A percentile compares a stretch with the other conserved stretches of the same genome.
Evolutionary conservation across 2,329 filamentous ascomycete genomes (phyloP).

Genomic region (Ophiostoma populinum): DNA sequence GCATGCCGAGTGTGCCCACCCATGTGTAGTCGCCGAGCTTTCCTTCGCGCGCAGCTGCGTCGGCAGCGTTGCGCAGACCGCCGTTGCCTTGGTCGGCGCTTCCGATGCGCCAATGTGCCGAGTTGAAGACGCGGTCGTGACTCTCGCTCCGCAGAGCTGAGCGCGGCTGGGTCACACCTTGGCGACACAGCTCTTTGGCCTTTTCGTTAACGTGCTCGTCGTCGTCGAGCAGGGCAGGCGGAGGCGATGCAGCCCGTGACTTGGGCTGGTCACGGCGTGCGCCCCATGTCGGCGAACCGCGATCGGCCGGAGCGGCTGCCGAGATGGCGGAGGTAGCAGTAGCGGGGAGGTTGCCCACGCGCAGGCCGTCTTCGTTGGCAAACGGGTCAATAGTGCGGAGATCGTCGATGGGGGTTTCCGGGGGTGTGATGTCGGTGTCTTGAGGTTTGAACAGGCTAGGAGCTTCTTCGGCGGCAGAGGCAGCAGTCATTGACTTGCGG

Average conservation of each 20-base stretch:
- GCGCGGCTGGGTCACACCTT: conserved; percentile 39
- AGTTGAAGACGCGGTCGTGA: conserved; percentile 53
- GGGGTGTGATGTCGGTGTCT: conserved; percentile 33
- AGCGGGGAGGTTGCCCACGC: conserved; percentile 32
- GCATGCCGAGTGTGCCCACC: conserved; percentile 87
- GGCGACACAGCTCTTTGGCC: conserved; percentile 37
- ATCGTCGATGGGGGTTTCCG: conserved; percentile 36
- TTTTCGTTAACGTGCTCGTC: conserved; percentile 34
- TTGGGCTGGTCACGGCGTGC: conserved; percentile 58
- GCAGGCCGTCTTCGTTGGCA: conserved; percentile 38
- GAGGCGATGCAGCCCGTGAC: conserved; percentile 56
- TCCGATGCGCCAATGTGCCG: conserved; percentile 69
- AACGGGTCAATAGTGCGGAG: conserved; percentile 31
- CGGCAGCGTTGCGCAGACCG: conserved; percentile 74
- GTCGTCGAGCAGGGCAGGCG: conserved; percentile 59
- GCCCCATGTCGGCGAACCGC: conserved; percentile 64
- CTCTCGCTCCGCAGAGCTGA: conserved; percentile 37
- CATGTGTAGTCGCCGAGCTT: conserved; percentile 62
- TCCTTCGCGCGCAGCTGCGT: conserved; percentile 55
- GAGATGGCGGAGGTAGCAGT: neutral
- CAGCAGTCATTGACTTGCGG: neutral
- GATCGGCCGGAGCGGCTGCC: conserved; percentile 45
- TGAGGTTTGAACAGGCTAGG: conserved; percentile 36
- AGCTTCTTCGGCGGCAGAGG: conserved; percentile 19
- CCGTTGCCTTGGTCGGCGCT: conserved; percentile 84